phyloP scores from a whole-genome alignment of 192 early-diverging fungal genomes.

The Coemansia javaensis region DNA sequence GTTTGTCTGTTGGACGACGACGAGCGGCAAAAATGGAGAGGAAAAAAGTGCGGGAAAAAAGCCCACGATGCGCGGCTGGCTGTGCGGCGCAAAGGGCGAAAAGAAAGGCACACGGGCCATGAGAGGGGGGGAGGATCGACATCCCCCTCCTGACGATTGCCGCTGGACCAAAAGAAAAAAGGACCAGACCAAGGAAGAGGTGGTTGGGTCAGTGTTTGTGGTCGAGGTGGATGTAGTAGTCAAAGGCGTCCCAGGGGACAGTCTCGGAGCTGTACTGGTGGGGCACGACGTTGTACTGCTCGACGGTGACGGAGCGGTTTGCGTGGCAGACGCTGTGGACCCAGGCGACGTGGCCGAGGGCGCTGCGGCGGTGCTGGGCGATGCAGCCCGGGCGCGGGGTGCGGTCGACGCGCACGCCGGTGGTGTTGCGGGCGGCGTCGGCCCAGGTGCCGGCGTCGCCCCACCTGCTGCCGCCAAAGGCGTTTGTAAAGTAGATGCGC shows the following conservation, averaged over 20 bases:
- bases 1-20: too few relatives aligned
- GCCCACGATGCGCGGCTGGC: too few relatives aligned
- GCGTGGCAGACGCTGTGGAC: slow-evolving; percentile 20
- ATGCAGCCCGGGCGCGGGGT: slow-evolving; percentile 16
- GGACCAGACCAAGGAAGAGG: too few relatives aligned
- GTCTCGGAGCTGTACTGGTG: slow-evolving; percentile 23
- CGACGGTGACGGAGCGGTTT: slow-evolving; percentile 19
- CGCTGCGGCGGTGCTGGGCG: slow-evolving; percentile 24
- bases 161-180: too few relatives aligned
- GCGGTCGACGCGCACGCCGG: slow-evolving; percentile 17
- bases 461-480: slow-evolving; percentile 33
- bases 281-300: slow-evolving; percentile 38
- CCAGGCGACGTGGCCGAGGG: slow-evolving; percentile 35
- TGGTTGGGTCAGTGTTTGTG: neutral
- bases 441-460: slow-evolving; percentile 45
- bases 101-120: too few relatives aligned
- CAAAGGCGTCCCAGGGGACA: slow-evolving; percentile 25
- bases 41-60: too few relatives aligned
- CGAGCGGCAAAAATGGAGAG: too few relatives aligned
- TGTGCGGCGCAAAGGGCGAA: too few relatives aligned
- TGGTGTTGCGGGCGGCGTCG: slow-evolving; percentile 18
- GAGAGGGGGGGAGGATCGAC: too few relatives aligned
- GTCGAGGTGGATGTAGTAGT: slow-evolving; percentile 29
- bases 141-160: too few relatives aligned
- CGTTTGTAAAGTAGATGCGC: slow-evolving; percentile 31